Conservation (phyloP, 2,329 filamentous ascomycete species). For the Fusarium foetens region DNA sequence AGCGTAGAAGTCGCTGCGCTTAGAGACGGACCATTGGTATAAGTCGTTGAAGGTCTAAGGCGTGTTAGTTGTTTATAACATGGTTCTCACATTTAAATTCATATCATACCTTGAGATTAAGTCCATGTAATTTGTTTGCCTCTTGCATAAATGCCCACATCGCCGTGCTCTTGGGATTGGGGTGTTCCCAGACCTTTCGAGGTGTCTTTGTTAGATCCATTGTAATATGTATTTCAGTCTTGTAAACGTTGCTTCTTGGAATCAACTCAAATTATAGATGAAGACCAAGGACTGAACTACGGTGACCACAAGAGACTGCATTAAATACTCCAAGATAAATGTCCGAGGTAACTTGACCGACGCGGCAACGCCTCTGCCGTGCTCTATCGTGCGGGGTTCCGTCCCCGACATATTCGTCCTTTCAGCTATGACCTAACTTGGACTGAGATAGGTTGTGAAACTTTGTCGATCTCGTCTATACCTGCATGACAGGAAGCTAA, state of each 20-base stretch:
- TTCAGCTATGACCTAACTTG: slow-evolving; percentile 6
- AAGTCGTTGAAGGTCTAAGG: slow-evolving; percentile 73
- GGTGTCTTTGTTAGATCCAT: slow-evolving; percentile 55
- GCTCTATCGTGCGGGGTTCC: slow-evolving; percentile 38
- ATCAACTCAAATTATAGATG: not conserved
- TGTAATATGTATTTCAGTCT: not conserved
- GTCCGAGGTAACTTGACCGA: slow-evolving; percentile 36
- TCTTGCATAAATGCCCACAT: slow-evolving; percentile 76
- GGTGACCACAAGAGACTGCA: not conserved
- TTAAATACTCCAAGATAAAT: slow-evolving; percentile 1
- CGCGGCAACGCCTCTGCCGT: slow-evolving; percentile 1
- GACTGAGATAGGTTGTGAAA: slow-evolving; percentile 1
- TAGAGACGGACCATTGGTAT: slow-evolving; percentile 73
- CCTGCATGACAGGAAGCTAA: not conserved
- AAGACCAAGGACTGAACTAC: not conserved
- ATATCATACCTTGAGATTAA: slow-evolving; percentile 65
- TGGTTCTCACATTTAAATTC: not conserved
- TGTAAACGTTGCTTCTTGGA: not conserved
- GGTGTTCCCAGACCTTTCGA: slow-evolving; percentile 75
- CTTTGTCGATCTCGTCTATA: slow-evolving; percentile 22
- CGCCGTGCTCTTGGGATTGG: slow-evolving; percentile 67
- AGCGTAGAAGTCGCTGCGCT: slow-evolving; percentile 72
- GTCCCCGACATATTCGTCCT: not conserved
- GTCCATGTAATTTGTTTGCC: slow-evolving; percentile 66
- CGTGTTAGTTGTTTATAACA: not conserved